These are phyloP conservation scores for Monosiga brevicollis DNA, from an alignment of 78 protist species.

Conservation along the genomic window DNA sequence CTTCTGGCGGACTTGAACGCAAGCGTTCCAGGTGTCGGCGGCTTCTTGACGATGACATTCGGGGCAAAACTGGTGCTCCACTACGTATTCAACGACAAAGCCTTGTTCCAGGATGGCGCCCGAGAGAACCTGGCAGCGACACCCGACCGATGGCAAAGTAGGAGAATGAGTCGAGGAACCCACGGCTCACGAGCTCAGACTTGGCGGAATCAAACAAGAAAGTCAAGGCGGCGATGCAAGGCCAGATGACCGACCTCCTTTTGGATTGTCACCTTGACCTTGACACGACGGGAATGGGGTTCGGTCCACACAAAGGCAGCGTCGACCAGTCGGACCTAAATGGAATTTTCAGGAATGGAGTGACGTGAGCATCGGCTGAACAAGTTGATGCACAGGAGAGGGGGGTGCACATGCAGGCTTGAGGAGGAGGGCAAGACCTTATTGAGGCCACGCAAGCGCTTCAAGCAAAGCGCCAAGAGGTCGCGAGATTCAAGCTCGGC, in stretches of 20 bases:
- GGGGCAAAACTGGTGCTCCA: constrained; percentile 74
- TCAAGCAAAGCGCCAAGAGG: constrained; percentile 80
- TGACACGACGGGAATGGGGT: constrained; percentile 93
- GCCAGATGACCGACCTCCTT: constrained; percentile 57
- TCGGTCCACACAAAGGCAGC: constrained; percentile 99
- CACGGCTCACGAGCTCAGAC: too few relatives aligned
- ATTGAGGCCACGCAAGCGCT: constrained; percentile 71
- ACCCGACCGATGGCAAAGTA: not conserved
- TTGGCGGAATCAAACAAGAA: too few relatives aligned
- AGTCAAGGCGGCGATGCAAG: not conserved
- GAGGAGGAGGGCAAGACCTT: too few relatives aligned
- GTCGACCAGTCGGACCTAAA: constrained; percentile 78
- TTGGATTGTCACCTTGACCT: constrained; percentile 85
- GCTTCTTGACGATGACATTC: constrained; percentile 79
- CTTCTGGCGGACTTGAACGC: constrained; percentile 90
- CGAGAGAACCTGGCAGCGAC: constrained; percentile 27
- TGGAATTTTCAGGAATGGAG: not conserved
- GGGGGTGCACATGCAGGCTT: not conserved
- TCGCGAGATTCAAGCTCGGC: constrained; percentile 85
- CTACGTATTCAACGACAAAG: constrained; percentile 81
- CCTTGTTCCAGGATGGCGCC: constrained; percentile 61
- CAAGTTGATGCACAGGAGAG: not conserved
- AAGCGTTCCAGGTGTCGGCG: constrained; percentile 87
- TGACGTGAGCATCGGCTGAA: not conserved
- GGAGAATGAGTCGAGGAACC: not conserved